phyloP scores from a whole-genome alignment of 1,284 basidiomycete species.

The Mycena sp. region DNA sequence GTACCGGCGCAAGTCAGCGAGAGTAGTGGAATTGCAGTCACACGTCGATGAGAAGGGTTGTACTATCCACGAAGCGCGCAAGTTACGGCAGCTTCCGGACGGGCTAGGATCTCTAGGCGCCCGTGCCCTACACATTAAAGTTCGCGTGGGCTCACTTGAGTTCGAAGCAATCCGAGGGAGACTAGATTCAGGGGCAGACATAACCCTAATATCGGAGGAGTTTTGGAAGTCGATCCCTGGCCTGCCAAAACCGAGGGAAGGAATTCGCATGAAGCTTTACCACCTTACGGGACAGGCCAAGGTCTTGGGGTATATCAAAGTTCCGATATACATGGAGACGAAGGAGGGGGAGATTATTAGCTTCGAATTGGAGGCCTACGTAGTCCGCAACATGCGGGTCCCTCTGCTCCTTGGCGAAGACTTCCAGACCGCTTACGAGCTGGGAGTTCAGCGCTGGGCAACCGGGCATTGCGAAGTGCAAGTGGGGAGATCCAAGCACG shows the following conservation, averaged over 20 bases:
- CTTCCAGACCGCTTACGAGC: constrained; percentile 35
- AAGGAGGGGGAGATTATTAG: constrained; percentile 25
- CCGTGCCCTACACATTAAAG: constrained; percentile 12
- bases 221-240: constrained; percentile 7
- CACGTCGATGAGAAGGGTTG: background rate
- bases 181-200: constrained; percentile 25
- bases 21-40: background rate
- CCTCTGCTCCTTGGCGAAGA: constrained; percentile 40
- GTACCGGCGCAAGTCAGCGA: background rate
- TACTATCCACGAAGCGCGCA: background rate
- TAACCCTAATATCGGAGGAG: constrained; percentile 23
- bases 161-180: background rate
- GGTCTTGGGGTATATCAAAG: constrained; percentile 25
- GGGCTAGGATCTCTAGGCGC: background rate
- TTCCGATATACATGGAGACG: constrained; percentile 14
- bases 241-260: constrained; percentile 11
- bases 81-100: background rate
- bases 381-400: constrained; percentile 36
- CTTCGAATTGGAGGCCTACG: constrained; percentile 39
- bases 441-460: constrained; percentile 20
- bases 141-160: background rate
- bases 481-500: background rate
- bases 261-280: constrained; percentile 27
- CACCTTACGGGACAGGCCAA: constrained; percentile 29
- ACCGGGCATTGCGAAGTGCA: background rate